phyloP scores from a whole-genome alignment of 169 alveolate species.

The Eimeria sp. region DNA sequence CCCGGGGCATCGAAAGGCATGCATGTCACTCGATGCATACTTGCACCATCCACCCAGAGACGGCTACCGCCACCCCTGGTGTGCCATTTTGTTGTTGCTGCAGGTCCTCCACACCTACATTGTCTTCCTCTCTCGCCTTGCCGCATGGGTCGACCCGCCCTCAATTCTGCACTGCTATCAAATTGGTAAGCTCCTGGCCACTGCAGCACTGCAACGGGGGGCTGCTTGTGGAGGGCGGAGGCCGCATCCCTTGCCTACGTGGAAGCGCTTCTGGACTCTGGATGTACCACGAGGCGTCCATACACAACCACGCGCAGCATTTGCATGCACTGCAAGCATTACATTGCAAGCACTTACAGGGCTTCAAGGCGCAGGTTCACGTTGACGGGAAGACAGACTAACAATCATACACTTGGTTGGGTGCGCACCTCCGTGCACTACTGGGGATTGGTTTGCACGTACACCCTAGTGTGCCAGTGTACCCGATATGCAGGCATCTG shows the following conservation, averaged over 20 bases:
- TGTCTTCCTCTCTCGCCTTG: conserved; percentile 81
- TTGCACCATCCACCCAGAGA: not conserved
- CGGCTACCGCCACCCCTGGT: conserved; percentile 56
- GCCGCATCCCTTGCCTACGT: not conserved
- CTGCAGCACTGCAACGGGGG: too few species aligned
- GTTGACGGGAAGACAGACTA: too few species aligned
- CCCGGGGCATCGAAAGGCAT: too few species aligned
- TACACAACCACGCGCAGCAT: not conserved
- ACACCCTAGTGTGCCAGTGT: not conserved
- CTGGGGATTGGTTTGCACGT: not conserved
- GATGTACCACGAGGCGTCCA: not conserved
- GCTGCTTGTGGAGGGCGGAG: not conserved
- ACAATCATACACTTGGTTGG: not conserved
- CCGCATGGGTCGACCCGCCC: conserved; percentile 82
- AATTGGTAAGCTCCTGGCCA: conserved; percentile 29
- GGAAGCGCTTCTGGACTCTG: not conserved
- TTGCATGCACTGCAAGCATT: not conserved
- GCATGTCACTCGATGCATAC: not conserved
- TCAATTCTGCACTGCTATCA: conserved; percentile 57
- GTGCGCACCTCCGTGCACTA: not conserved
- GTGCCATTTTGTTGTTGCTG: not conserved
- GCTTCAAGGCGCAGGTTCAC: not conserved
- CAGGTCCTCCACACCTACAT: conserved; percentile 83
- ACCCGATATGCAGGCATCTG: not conserved
- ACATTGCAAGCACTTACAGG: too few species aligned